Base-by-base conservation (phyloP, 495 filamentous ascomycete species). In the Mytilinidion resinicola region DNA sequence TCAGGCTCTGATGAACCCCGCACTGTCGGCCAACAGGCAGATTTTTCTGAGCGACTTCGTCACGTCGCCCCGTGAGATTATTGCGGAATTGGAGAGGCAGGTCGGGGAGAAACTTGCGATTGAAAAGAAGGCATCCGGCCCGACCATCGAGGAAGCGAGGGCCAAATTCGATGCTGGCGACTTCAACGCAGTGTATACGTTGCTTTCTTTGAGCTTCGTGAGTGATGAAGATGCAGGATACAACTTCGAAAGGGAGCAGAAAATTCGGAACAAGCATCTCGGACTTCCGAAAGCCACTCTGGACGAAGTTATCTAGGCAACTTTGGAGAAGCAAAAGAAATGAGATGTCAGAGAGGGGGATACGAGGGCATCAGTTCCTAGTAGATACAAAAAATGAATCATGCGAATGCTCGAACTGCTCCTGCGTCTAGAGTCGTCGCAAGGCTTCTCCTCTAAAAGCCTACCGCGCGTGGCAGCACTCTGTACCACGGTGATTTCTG, bases 41-140 rank as follows among this genome's bases (percentile, higher is more conserved):
- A 53, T 83, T 9, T 77, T 73, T 63, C 68, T 81, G 34, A 64
- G 72, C 10, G 74, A 72, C 20, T 73, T 79, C 42, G 70, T 67
- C 41, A 67, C 72, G 6, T 72, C 70, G 6, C 76, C 80, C 65
- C 65, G 68, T 3, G 70, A 81, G 35, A 66, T 82, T 10, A 56
- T 82, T 4, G 62, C 60, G 0, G 67, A 69, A 9, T 61, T 78
- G 10, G 76, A 82, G 63, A 67, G 70, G 12, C 69, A 56, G 5
- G 73, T 70, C 1, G 73, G 70, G 7, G 56, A 62, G 50, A 70
- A 71, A 39, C 81, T 74, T 70, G 63, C 57, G 0, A 57, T 77
- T 9, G 67, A 55, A 15, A 9, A 58, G 12, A 57, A 50, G 49
- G 49, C 41, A 9, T 50, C 50, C 8, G 35, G 35, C 1, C 48